phyloP scores from a whole-genome alignment of 2,329 filamentous ascomycete genomes.

The Cercospora brassicicola region DNA sequence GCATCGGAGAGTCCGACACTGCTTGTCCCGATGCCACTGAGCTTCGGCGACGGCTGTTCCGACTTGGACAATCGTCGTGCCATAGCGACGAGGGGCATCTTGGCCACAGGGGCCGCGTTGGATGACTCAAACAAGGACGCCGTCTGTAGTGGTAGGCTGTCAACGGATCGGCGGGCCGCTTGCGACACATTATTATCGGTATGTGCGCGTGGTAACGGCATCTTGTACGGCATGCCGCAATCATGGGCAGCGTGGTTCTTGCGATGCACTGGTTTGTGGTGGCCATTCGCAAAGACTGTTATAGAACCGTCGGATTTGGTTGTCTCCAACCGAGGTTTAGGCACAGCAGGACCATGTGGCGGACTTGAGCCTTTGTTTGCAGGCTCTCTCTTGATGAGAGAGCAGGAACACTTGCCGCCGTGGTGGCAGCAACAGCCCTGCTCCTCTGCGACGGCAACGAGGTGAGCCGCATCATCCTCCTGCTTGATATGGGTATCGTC shows the following conservation, averaged over 20 bases:
- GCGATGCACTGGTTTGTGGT: slow-evolving; percentile 65
- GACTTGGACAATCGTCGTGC: slow-evolving; percentile 34
- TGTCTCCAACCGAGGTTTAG: slow-evolving; percentile 58
- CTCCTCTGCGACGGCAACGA: slow-evolving; percentile 40
- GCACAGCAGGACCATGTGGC: slow-evolving; percentile 46
- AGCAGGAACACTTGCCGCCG: slow-evolving; percentile 61
- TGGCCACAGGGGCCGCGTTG: slow-evolving; percentile 20
- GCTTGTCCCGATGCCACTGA: slow-evolving; percentile 21
- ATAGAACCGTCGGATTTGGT: slow-evolving; percentile 61
- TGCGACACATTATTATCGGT: slow-evolving; percentile 48
- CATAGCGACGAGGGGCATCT: slow-evolving; percentile 13
- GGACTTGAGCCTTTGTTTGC: slow-evolving; percentile 32
- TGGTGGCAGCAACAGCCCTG: slow-evolving; percentile 56
- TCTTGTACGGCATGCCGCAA: slow-evolving; percentile 63
- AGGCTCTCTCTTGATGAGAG: slow-evolving; percentile 57
- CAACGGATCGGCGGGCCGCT: slow-evolving; percentile 53
- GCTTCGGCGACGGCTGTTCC: slow-evolving; percentile 36
- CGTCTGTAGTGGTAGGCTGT: slow-evolving; percentile 48
- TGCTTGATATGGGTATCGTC: slow-evolving; percentile 28
- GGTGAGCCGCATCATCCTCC: slow-evolving; percentile 30
- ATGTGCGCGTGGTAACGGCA: slow-evolving; percentile 58
- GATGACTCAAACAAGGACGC: not conserved
- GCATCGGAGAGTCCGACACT: slow-evolving; percentile 21
- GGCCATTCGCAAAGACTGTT: slow-evolving; percentile 63
- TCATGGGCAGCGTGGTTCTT: slow-evolving; percentile 65